These are phyloP conservation scores for Apiotrichum siamense DNA, from an alignment of 1,284 basidiomycete species.

Conservation along the genomic window DNA sequence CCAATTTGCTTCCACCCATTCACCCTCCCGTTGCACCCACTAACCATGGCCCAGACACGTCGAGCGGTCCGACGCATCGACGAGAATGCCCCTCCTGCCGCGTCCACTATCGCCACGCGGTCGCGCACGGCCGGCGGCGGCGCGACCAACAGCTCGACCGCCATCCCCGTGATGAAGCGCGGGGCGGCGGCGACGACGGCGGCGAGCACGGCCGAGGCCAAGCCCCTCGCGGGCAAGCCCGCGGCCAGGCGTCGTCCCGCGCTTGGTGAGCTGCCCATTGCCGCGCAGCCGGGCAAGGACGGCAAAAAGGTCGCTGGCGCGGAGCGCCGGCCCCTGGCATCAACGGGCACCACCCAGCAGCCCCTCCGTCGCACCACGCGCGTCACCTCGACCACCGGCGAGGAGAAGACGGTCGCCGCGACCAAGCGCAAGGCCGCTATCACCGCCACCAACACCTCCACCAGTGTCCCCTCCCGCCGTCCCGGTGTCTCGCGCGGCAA, in stretches of 20 bases:
- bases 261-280: conserved; percentile 42
- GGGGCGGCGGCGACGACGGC: conserved; percentile 17
- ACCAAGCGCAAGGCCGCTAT: conserved; percentile 27
- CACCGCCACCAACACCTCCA: conserved; percentile 8
- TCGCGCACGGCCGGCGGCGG: conserved; percentile 15
- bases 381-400: conserved; percentile 1
- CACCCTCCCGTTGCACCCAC: no score
- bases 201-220: conserved; percentile 9
- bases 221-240: conserved; percentile 3
- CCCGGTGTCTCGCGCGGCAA: conserved; percentile 3
- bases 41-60: conserved; percentile 31
- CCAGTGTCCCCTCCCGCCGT: no score
- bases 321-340: conserved; percentile 25
- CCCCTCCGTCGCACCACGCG: conserved; percentile 7
- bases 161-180: conserved; percentile 40
- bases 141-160: conserved; percentile 15
- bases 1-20: neutral
- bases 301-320: conserved; percentile 1
- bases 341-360: conserved; percentile 20
- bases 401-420: conserved; percentile 12
- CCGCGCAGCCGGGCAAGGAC: conserved; percentile 17
- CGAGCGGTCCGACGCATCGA: conserved; percentile 32
- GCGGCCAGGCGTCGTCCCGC: conserved; percentile 32
- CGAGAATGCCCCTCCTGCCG: conserved; percentile 41
- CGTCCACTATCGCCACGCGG: conserved; percentile 20